These are phyloP conservation scores for Termitomyces sp. DNA, from an alignment of 768 basidiomycete species.

Conservation along the genomic window DNA sequence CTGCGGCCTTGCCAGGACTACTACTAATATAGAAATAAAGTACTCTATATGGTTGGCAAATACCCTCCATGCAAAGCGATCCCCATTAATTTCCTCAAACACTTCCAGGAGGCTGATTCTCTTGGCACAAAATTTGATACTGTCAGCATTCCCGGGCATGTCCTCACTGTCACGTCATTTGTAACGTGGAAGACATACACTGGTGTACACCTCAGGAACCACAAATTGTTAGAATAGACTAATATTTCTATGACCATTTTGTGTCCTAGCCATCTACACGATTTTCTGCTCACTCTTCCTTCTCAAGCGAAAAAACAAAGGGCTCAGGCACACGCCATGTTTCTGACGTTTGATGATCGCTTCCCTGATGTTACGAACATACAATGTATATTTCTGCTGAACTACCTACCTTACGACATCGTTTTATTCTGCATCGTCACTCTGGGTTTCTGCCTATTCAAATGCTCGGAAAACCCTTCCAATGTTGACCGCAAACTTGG, in stretches of 20 bases:
- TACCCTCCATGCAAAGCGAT: neutral
- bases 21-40: neutral
- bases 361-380: neutral
- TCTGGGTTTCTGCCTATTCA: neutral
- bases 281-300: neutral
- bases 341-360: neutral
- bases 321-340: neutral
- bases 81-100: neutral
- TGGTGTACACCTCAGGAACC: neutral
- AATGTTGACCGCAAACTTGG: neutral
- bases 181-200: neutral
- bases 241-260: neutral
- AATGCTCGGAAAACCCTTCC: neutral
- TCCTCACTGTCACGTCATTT: neutral
- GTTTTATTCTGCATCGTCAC: neutral
- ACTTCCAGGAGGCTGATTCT: neutral
- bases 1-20: neutral
- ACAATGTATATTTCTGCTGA: neutral
- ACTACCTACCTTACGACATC: conserved; percentile 1
- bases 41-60: neutral
- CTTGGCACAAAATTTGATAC: neutral
- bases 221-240: too few relatives aligned
- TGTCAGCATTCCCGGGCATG: neutral
- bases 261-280: neutral
- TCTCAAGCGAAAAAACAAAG: neutral